A percentile compares a stretch with the other conserved stretches of the same genome.
Conservation (phyloP, 352 stramenopile species). For the Thalassiosira oceanica region DNA sequence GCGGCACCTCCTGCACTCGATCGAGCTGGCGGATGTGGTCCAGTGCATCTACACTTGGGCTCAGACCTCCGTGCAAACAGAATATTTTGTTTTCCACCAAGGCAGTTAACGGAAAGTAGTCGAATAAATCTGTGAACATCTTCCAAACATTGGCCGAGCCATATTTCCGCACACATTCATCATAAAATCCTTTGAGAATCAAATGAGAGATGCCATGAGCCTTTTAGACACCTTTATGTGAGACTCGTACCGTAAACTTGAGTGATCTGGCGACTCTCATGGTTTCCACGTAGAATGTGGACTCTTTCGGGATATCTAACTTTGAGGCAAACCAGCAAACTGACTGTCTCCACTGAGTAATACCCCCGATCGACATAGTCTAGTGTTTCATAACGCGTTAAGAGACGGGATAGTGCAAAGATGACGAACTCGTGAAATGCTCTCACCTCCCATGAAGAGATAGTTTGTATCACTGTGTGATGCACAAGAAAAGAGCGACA, state of each 20-base stretch:
- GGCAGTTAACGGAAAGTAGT: slow-evolving; percentile 94
- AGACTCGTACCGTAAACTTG: slow-evolving; percentile 67
- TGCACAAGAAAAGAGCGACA: too few relatives aligned
- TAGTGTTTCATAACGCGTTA: too few relatives aligned
- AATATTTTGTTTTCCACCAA: slow-evolving; percentile 94
- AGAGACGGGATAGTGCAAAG: too few relatives aligned
- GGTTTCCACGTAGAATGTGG: slow-evolving; percentile 81
- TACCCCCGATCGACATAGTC: slow-evolving; percentile 99
- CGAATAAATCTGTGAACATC: slow-evolving; percentile 93
- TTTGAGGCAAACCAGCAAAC: slow-evolving; percentile 73
- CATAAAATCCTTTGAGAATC: slow-evolving; percentile 89
- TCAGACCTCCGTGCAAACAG: slow-evolving; percentile 93
- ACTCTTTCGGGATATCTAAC: slow-evolving; percentile 74
- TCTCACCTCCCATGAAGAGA: slow-evolving; percentile 98
- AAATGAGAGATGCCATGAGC: neutral
- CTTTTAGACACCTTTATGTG: neutral
- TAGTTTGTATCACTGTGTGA: slow-evolving; percentile 97
- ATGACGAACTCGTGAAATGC: too few relatives aligned
- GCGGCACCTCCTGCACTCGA: slow-evolving; percentile 92
- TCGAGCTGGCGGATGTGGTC: slow-evolving; percentile 93
- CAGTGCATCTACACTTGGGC: slow-evolving; percentile 82
- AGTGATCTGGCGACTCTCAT: slow-evolving; percentile 95
- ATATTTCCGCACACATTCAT: slow-evolving; percentile 99
- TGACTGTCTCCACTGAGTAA: slow-evolving; percentile 90
- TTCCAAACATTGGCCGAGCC: slow-evolving; percentile 99